phyloP scores from a whole-genome alignment of 225 moss, liverwort and hornwort genomes.

The Marchantia polymorpha region DNA sequence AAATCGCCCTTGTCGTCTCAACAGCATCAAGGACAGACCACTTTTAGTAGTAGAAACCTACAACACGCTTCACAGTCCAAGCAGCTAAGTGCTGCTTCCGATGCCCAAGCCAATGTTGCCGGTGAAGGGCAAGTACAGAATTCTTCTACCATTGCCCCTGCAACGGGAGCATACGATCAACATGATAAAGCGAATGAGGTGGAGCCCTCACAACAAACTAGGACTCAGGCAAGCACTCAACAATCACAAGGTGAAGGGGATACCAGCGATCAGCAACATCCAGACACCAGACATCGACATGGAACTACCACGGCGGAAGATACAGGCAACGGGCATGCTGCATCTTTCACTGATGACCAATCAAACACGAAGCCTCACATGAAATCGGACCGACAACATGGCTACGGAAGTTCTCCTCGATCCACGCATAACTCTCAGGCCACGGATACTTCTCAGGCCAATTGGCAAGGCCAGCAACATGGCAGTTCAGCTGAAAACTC shows the following conservation, averaged over 20 bases:
- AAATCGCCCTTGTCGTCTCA: conserved; percentile 45
- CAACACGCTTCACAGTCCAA: conserved; percentile 24
- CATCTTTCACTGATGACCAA: conserved; percentile 10
- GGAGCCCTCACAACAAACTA: conserved; percentile 33
- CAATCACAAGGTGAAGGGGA: conserved; percentile 24
- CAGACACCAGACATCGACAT: conserved; percentile 51
- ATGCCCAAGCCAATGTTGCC: conserved; percentile 10
- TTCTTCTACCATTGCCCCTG: conserved; percentile 12
- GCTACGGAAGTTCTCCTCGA: conserved; percentile 11
- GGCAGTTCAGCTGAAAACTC: conserved; percentile 24
- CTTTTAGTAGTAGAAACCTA: conserved; percentile 48
- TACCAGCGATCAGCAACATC: conserved; percentile 43
- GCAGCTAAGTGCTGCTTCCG: conserved; percentile 18
- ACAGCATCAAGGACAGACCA: conserved; percentile 39
- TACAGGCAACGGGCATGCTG: conserved; percentile 31
- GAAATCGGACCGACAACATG: conserved; percentile 6
- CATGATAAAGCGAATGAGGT: conserved; percentile 37
- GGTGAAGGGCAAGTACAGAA: conserved; percentile 28
- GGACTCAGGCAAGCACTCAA: conserved; percentile 34
- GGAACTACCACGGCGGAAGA: conserved; percentile 41
- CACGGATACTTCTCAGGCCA: conserved; percentile 13
- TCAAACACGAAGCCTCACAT: neutral
- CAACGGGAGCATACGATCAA: conserved; percentile 26
- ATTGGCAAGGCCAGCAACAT: conserved; percentile 33
- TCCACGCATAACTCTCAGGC: neutral